phyloP scores from a whole-genome alignment of 208 protist species.

The Jaenimonas drosophilae region DNA sequence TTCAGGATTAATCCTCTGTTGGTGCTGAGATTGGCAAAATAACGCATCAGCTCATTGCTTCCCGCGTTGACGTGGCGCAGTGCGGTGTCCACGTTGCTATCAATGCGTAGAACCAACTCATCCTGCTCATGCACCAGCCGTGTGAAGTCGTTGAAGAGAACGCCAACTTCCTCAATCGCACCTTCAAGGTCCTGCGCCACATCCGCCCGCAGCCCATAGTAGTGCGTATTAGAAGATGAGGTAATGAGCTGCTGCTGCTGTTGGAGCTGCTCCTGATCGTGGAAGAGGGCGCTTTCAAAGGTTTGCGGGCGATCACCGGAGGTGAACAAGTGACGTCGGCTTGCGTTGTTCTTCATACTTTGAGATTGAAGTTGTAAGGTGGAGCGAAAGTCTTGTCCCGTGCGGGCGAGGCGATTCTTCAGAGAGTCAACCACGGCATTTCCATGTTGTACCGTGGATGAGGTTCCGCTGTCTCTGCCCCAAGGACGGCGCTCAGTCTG shows the following conservation, averaged over 20 bases:
- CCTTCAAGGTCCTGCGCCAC: constrained; percentile 84
- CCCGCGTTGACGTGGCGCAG: constrained; percentile 87
- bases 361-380: constrained; percentile 72
- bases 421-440: constrained; percentile 71
- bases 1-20: constrained; percentile 92
- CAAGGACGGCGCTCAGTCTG: constrained; percentile 7
- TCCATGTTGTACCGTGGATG: constrained; percentile 18
- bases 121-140: constrained; percentile 89
- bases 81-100: constrained; percentile 76
- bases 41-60: constrained; percentile 87
- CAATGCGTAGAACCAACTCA: constrained; percentile 85
- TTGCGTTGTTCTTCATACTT: constrained; percentile 62
- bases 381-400: constrained; percentile 73
- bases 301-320: constrained; percentile 62
- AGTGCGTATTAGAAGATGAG: constrained; percentile 51
- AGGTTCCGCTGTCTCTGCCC: constrained; percentile 20
- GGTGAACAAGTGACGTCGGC: constrained; percentile 72
- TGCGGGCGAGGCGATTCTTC: constrained; percentile 52
- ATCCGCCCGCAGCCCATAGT: constrained; percentile 74
- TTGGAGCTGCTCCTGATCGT: constrained; percentile 72
- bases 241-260: constrained; percentile 62
- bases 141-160: constrained; percentile 90
- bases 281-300: constrained; percentile 86
- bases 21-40: constrained; percentile 77
- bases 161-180: constrained; percentile 81